phyloP scores from a whole-genome alignment of 305 asterid genomes.

The Euphrasia arctica region DNA sequence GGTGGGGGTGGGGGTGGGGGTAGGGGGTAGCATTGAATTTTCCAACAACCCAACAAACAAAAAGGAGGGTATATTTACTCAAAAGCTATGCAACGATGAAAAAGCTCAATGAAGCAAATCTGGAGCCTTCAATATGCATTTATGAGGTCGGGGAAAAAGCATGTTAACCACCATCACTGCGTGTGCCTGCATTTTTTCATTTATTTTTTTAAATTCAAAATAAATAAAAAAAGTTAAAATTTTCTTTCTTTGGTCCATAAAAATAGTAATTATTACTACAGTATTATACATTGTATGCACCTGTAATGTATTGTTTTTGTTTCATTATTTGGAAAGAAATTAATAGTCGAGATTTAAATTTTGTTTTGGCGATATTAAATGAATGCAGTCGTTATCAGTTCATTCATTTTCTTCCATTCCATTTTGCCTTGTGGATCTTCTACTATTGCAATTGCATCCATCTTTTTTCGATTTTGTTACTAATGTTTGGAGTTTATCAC shows the following conservation, averaged over 20 bases:
- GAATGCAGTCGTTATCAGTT: slow-evolving; percentile 7
- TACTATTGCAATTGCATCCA: neutral
- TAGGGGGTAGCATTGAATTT: slow-evolving; percentile 40
- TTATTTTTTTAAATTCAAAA: slow-evolving; percentile 50
- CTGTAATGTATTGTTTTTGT: neutral
- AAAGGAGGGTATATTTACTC: slow-evolving; percentile 83
- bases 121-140: slow-evolving; percentile 73
- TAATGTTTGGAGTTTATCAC: neutral
- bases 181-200: slow-evolving; percentile 25
- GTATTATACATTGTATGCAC: neutral
- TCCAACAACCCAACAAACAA: slow-evolving; percentile 72
- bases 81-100: slow-evolving; percentile 74
- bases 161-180: slow-evolving; percentile 41
- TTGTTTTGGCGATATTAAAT: neutral
- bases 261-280: too few species aligned
- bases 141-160: slow-evolving; percentile 63
- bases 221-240: neutral
- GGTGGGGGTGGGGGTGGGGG: slow-evolving; percentile 16
- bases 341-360: slow-evolving; percentile 1
- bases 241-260: neutral
- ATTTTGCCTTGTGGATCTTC: slow-evolving; percentile 6
- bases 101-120: slow-evolving; percentile 71
- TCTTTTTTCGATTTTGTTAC: neutral
- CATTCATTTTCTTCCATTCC: slow-evolving; percentile 24
- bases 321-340: slow-evolving; percentile 11